Conservation (phyloP, 805 yeast genomes). For the Monosporozyma unispora region DNA sequence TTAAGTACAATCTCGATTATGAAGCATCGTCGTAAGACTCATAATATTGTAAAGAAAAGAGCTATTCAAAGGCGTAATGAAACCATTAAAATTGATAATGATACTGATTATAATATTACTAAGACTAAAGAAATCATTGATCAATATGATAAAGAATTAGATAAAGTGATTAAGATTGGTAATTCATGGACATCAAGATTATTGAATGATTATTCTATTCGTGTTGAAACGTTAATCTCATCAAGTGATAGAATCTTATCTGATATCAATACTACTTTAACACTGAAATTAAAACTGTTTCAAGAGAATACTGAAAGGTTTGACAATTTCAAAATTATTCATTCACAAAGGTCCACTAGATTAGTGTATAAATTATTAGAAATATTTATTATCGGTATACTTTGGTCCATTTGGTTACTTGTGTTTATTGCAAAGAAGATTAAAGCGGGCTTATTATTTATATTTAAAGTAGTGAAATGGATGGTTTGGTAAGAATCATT, state of each 20-base stretch:
- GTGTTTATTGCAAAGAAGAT: conserved; percentile 18
- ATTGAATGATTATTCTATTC: conserved; percentile 36
- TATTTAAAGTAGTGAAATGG: conserved; percentile 17
- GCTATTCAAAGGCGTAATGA: conserved; percentile 13
- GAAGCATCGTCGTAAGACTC: conserved; percentile 22
- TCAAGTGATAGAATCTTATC: conserved; percentile 61
- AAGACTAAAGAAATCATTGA: conserved; percentile 14
- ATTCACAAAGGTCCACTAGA: conserved; percentile 16
- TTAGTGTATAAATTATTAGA: conserved; percentile 23
- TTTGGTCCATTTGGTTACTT: conserved; percentile 27
- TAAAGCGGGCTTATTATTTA: conserved; percentile 9
- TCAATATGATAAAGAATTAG: conserved; percentile 20
- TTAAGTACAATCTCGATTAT: conserved; percentile 19
- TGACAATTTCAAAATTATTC: conserved; percentile 19
- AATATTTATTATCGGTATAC: conserved; percentile 18
- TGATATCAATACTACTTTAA: conserved; percentile 62
- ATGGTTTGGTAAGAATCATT: conserved; percentile 18
- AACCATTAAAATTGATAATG: conserved; percentile 10
- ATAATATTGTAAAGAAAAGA: conserved; percentile 15
- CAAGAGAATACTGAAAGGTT: conserved; percentile 28
- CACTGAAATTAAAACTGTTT: conserved; percentile 42
- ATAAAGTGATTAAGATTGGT: conserved; percentile 23
- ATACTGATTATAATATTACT: conserved; percentile 10
- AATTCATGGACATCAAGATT: conserved; percentile 26
- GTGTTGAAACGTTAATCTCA: conserved; percentile 52